A percentile compares a stretch with the other conserved stretches of the same genome.
These are phyloP conservation scores for Vanilla planifolia DNA, from an alignment of 106 monocot species.

Conservation along the genomic window DNA sequence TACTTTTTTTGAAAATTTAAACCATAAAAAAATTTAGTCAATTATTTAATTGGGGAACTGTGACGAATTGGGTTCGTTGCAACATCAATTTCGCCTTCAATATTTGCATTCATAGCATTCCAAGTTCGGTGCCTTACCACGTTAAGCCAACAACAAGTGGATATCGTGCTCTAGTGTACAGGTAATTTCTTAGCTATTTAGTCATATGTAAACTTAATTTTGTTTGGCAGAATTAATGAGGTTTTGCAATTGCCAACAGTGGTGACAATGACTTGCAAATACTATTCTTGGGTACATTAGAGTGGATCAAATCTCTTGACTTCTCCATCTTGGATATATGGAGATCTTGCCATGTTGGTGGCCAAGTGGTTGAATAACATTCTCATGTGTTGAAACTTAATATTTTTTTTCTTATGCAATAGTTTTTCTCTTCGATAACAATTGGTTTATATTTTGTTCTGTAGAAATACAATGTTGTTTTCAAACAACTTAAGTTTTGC, in stretches of 20 bases:
- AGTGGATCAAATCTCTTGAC: conserved; percentile 15
- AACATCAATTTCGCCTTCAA: not conserved
- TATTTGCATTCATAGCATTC: conserved; percentile 11
- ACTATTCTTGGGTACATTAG: conserved; percentile 2
- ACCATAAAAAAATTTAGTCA: no score
- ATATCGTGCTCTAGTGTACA: conserved; percentile 40
- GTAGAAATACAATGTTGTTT: conserved; percentile 41
- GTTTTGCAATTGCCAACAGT: conserved; percentile 7
- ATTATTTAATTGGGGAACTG: no score
- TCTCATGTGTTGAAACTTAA: not conserved
- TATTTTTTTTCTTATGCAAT: not conserved
- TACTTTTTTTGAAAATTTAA: no score
- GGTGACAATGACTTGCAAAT: conserved; percentile 12
- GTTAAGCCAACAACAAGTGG: conserved; percentile 33
- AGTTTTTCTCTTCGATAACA: no score
- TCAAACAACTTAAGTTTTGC: conserved; percentile 55
- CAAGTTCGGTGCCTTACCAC: conserved; percentile 33
- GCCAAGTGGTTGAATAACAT: conserved; percentile 37
- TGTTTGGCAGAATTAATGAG: no score
- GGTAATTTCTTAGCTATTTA: no score
- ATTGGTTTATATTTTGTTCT: not conserved
- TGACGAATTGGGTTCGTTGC: conserved; percentile 50
- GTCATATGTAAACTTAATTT: no score
- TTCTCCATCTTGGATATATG: conserved; percentile 9
- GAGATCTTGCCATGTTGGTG: conserved; percentile 24